Evolutionary conservation across 176 grass and related monocot species (phyloP).

Genomic region (Lolium perenne): DNA sequence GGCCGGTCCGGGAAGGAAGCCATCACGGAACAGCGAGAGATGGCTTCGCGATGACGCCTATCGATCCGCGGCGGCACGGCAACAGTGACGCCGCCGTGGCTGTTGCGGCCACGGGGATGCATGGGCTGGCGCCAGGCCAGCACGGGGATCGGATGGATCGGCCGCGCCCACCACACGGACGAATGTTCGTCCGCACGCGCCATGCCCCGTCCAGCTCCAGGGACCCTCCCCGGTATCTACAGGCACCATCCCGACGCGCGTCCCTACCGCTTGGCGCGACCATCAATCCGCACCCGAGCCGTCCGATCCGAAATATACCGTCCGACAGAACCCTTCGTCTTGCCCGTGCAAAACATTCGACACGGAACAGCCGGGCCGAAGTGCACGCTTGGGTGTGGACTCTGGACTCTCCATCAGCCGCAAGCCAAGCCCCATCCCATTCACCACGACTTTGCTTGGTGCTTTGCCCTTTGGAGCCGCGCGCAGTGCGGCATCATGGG

Average conservation of each 20-base stretch:
- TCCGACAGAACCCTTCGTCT: neutral
- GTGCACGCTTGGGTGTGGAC: no score
- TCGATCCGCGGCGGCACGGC: neutral
- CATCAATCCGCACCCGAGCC: neutral
- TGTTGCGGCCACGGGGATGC: neutral
- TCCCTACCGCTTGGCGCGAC: neutral
- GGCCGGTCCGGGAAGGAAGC: neutral
- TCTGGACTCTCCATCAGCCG: neutral
- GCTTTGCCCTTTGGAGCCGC: slow-evolving; percentile 27
- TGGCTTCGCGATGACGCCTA: neutral
- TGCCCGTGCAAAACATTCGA: neutral
- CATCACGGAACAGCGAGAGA: slow-evolving; percentile 31
- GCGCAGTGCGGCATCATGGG: neutral
- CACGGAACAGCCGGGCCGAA: no score
- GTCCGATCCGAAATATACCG: neutral
- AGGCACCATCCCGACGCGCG: neutral
- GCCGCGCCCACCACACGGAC: slow-evolving; percentile 32
- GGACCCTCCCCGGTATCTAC: neutral
- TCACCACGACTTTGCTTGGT: slow-evolving; percentile 27
- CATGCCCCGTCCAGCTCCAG: slow-evolving; percentile 11
- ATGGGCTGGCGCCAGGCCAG: neutral
- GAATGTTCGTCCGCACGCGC: slow-evolving; percentile 62
- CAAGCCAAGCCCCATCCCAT: slow-evolving; percentile 26
- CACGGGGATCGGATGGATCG: slow-evolving; percentile 33
- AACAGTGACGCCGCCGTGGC: slow-evolving; percentile 20